Percentiles rank a stretch among this genome's conserved stretches.
Evolutionary conservation across 106 monocot species (phyloP).

Genomic region (Dactylorhiza incarnata): DNA sequence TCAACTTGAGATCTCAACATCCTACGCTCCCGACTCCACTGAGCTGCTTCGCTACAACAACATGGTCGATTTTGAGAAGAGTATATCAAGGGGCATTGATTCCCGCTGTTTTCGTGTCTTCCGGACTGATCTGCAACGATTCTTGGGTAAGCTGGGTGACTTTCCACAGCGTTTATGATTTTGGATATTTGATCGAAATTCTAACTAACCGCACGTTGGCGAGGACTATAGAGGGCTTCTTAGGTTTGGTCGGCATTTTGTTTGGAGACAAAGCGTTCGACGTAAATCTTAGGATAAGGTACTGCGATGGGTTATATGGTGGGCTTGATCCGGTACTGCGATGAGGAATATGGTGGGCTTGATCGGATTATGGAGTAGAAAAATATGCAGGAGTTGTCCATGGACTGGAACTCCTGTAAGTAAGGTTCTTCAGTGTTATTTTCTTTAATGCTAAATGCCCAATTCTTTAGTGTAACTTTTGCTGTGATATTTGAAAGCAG

Average conservation of each 20-base stretch:
- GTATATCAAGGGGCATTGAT: slow-evolving; percentile 14
- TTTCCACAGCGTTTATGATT: slow-evolving; percentile 46
- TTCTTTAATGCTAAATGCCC: too few species aligned
- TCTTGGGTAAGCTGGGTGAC: slow-evolving; percentile 28
- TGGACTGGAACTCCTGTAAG: slow-evolving; percentile 11
- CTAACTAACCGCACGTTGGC: slow-evolving; percentile 18
- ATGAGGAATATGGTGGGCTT: slow-evolving; percentile 24
- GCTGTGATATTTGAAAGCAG: too few species aligned
- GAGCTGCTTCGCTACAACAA: slow-evolving; percentile 13
- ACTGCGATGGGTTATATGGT: slow-evolving; percentile 28
- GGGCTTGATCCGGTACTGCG: slow-evolving; percentile 41
- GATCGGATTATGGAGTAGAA: slow-evolving; percentile 22
- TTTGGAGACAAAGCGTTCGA: slow-evolving; percentile 27
- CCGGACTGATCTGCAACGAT: slow-evolving; percentile 30
- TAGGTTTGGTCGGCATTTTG: slow-evolving; percentile 18
- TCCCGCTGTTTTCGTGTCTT: slow-evolving; percentile 22
- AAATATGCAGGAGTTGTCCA: slow-evolving; percentile 19
- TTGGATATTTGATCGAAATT: slow-evolving; percentile 40
- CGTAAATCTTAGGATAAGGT: slow-evolving; percentile 35
- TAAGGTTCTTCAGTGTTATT: too few species aligned
- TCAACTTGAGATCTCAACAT: slow-evolving; percentile 37
- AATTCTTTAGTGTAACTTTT: too few species aligned
- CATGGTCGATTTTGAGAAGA: slow-evolving; percentile 31
- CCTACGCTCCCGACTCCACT: slow-evolving; percentile 15
- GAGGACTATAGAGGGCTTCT: slow-evolving; percentile 13